Evolutionary conservation across 495 filamentous ascomycete genomes (phyloP), one percentile per base, ranked within the genome.

Genomic region (Aspergillus affinis): DNA sequence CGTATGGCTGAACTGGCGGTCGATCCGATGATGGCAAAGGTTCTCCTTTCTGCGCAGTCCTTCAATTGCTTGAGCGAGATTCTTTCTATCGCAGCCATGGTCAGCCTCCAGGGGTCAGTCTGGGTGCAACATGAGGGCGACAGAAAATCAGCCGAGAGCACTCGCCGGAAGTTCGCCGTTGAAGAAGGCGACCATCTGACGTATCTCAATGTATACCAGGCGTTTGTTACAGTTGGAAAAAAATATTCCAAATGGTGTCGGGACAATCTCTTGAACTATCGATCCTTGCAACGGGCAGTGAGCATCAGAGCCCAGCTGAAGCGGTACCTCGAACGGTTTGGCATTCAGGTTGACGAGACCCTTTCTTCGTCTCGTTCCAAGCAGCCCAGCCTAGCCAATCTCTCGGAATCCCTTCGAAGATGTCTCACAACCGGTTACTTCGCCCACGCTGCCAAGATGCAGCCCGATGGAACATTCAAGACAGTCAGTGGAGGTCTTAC

Each of bases 101-200:
- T 90, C 36, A 94, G 87, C 64, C 80, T 95, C 1, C 88, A 91
- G 55, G 89, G 91, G 17, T 84, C 83, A 19, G 81, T 96, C 27
- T 96, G 90, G 88, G 85, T 93, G 53, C 83, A 90, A 56, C 88
- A 90, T 61, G 86, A 91, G 9, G 89, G 85, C 15, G 86, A 88
- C 59, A 90, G 87, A 67, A 93, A 88, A 62, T 73, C 79, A 32
- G 81, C 84, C 32, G 92, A 96, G 63, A 86, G 81, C 45, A 81
- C 84, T 36, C 85, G 89, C 48, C 81, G 90, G 21, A 93, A 90
- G 59, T 99, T 98, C 65, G 89, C 93, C 2, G 92, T 86, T 10
- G 91, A 95, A 61, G 94, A 99, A 73, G 94, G 94, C 3, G 94
- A 99, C 67, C 94, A 98, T 67, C 80, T 99, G 46, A 97, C 93